Percentiles rank a stretch among this genome's conserved stretches.
Conservation (phyloP, 179 eudicot genomes). For the Nepenthes alata region DNA sequence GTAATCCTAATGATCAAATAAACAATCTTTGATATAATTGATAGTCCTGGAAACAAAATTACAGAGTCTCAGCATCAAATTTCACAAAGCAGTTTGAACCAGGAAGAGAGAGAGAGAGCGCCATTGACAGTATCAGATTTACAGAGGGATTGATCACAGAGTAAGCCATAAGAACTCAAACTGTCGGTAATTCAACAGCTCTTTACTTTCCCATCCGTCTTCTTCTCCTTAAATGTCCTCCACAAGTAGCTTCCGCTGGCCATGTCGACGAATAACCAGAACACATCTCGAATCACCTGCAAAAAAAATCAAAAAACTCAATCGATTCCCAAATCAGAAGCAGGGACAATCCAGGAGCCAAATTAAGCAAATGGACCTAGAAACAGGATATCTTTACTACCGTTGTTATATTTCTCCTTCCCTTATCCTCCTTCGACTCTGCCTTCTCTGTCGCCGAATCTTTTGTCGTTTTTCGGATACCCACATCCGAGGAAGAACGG, state of each 20-base stretch:
- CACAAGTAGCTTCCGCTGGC: conserved; percentile 78
- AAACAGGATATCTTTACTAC: conserved; percentile 11
- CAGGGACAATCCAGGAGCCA: too few species aligned
- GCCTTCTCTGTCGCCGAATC: conserved; percentile 15
- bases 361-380: too few species aligned
- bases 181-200: conserved; percentile 8
- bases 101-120: neutral
- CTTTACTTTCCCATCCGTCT: conserved; percentile 30
- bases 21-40: too few species aligned
- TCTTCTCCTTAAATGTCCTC: conserved; percentile 53
- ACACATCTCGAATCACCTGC: conserved; percentile 44
- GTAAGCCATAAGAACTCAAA: neutral
- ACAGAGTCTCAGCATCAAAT: too few species aligned
- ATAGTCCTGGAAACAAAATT: too few species aligned
- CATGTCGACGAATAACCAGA: conserved; percentile 77
- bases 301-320: conserved; percentile 3
- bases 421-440: conserved; percentile 15
- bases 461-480: conserved; percentile 7
- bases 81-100: neutral
- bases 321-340: conserved; percentile 1
- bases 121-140: too few species aligned
- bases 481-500: conserved; percentile 20
- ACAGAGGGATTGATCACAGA: too few species aligned
- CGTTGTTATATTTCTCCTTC: conserved; percentile 25
- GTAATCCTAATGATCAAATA: too few species aligned